Base-by-base conservation (phyloP, 2,329 filamentous ascomycete genomes). In the Penicillium freii region DNA sequence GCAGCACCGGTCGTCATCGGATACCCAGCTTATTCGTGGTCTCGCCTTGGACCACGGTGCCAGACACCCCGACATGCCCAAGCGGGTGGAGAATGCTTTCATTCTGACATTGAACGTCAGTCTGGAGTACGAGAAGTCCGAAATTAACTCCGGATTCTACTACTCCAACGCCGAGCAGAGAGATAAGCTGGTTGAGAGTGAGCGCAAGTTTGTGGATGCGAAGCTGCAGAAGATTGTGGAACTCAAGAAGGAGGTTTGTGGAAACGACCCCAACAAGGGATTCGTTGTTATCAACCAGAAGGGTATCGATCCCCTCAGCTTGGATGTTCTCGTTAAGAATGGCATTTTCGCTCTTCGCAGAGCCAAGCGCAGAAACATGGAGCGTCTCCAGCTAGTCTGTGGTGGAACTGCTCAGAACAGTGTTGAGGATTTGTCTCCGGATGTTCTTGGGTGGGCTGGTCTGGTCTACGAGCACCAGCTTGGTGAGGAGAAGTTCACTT, bases 221-320 rank as follows among this genome's bases (percentile, higher is more conserved):
- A 99, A 97, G 82, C 80, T 99, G 66, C 89, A 92, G 78, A 97
- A 96, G 82, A 97, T 99, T 74, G 90, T 99, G 13, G 93, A 97
- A 66, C 81, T 99, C 63, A 99, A 99, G 86, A 96, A 97, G 81
- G 87, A 96, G 76, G 91, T 97, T 15, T 99, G 94, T 77, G 94
- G 93, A 31, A 89, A 87, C 67, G 94, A 97, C 70, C 86, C 88
- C 9, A 94, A 91, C 80, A 97, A 97, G 83, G 88, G 89, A 69
- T 99, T 99, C 73, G 94, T 97, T 64, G 88, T 99, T 70, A 91
- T 99, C 78, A 99, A 99, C 82, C 94, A 99, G 78, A 99, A 99
- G 84, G 94, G 94, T 62, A 99, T 99, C 67, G 94, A 99, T 74
- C 94, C 94, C 23, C 82, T 99, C 61, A 97, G 92, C 53, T 83